Conservation (phyloP, 495 filamentous ascomycete genomes). For the Daldinia caldariorum region DNA sequence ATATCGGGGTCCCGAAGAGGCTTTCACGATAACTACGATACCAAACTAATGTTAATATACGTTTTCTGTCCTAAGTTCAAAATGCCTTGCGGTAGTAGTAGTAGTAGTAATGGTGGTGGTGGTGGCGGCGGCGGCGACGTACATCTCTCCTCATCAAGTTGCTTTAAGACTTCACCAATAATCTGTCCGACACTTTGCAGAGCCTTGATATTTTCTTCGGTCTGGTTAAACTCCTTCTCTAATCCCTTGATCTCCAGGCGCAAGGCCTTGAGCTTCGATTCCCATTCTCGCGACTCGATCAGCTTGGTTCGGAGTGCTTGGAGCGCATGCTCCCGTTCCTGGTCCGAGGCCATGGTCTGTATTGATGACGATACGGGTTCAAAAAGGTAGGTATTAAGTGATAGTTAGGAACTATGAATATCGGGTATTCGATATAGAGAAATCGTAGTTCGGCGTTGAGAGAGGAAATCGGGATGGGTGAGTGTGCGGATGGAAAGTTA, state of each 20-base stretch:
- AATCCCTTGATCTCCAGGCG: constrained; percentile 94
- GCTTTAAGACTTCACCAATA: constrained; percentile 98
- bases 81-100: background rate
- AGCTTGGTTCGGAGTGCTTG: constrained; percentile 92
- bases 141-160: constrained; percentile 99
- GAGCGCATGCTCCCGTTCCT: constrained; percentile 83
- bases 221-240: constrained; percentile 93
- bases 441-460: background rate
- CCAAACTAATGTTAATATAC: constrained; percentile 12
- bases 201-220: constrained; percentile 99
- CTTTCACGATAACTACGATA: constrained; percentile 73
- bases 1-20: constrained; percentile 96
- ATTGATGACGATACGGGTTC: constrained; percentile 14
- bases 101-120: too few relatives aligned
- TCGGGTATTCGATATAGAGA: background rate
- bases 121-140: constrained; percentile 49
- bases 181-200: constrained; percentile 99
- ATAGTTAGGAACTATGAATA: background rate
- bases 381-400: constrained; percentile 11
- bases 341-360: constrained; percentile 55
- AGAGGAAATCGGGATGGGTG: background rate
- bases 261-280: constrained; percentile 92
- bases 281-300: constrained; percentile 96
- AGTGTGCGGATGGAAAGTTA: constrained; percentile 16
- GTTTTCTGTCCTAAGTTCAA: background rate